Evolutionary conservation across 768 basidiomycete genomes (phyloP).

Genomic region (Jaapia argillacea): DNA sequence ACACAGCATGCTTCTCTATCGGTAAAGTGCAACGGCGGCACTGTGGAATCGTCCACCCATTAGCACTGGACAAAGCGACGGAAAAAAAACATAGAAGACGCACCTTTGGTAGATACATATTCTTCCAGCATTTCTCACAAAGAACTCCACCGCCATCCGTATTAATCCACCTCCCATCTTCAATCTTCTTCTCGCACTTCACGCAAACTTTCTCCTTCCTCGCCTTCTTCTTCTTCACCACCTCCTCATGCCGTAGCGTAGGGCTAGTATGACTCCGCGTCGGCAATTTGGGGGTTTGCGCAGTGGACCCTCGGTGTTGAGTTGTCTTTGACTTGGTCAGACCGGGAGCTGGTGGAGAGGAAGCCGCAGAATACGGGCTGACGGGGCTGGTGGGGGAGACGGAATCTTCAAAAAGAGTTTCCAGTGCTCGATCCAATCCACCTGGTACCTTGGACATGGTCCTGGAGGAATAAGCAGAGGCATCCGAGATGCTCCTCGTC

Average conservation of each 20-base stretch:
- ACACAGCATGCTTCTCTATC: slow-evolving; percentile 88
- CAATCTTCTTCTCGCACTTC: slow-evolving; percentile 59
- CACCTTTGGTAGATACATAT: slow-evolving; percentile 91
- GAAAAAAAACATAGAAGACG: slow-evolving; percentile 11
- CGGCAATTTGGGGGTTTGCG: slow-evolving; percentile 46
- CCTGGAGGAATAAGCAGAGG: slow-evolving; percentile 16
- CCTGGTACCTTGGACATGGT: slow-evolving; percentile 22
- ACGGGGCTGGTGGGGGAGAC: neutral
- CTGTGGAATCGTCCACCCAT: slow-evolving; percentile 24
- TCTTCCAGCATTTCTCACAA: slow-evolving; percentile 92
- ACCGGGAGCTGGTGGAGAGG: neutral
- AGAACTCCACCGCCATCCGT: slow-evolving; percentile 68
- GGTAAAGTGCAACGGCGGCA: slow-evolving; percentile 81
- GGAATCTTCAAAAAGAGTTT: slow-evolving; percentile 35
- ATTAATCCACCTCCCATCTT: slow-evolving; percentile 76
- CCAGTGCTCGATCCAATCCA: slow-evolving; percentile 40
- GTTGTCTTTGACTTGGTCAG: neutral
- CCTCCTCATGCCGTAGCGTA: slow-evolving; percentile 13
- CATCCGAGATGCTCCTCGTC: slow-evolving; percentile 16
- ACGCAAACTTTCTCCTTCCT: slow-evolving; percentile 34
- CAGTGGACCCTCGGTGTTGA: slow-evolving; percentile 14
- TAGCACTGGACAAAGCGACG: slow-evolving; percentile 4
- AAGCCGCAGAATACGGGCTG: neutral
- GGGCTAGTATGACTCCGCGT: slow-evolving; percentile 44
- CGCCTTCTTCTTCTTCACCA: slow-evolving; percentile 1